Evolutionary conservation across 768 basidiomycete species (phyloP).

Genomic region (Termitomyces sp.): DNA sequence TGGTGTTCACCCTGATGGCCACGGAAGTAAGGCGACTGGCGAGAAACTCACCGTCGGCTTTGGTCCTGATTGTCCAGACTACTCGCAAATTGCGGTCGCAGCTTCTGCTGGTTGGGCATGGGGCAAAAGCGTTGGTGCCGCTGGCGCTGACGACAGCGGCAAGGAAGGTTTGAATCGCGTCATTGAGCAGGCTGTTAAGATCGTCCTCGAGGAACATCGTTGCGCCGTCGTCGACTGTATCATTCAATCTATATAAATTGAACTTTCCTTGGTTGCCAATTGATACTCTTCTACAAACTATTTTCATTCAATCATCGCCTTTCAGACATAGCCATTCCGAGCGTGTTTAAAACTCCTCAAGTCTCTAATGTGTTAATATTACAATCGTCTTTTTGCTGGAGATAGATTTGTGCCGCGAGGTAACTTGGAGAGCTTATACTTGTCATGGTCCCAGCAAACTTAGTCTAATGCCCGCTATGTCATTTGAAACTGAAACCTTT

Average conservation of each 20-base stretch:
- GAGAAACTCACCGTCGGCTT: slow-evolving; percentile 58
- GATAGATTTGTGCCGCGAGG: no score
- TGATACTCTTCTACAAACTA: not conserved
- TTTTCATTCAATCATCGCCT: no score
- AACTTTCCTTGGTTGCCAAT: not conserved
- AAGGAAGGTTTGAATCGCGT: slow-evolving; percentile 25
- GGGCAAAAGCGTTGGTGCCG: slow-evolving; percentile 33
- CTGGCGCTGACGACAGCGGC: slow-evolving; percentile 14
- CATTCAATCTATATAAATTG: slow-evolving; percentile 29
- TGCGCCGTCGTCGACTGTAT: slow-evolving; percentile 66
- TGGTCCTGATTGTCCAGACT: slow-evolving; percentile 58
- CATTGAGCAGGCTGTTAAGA: slow-evolving; percentile 45
- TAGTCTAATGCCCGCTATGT: no score
- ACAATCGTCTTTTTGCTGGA: no score
- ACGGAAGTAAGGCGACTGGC: slow-evolving; percentile 42
- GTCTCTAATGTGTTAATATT: no score
- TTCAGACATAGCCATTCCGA: not conserved
- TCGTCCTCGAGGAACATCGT: slow-evolving; percentile 52
- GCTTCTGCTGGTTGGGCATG: slow-evolving; percentile 69
- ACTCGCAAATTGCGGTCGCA: slow-evolving; percentile 56
- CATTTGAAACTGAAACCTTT: no score
- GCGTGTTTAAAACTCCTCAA: not conserved
- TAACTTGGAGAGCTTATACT: no score
- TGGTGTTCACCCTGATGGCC: slow-evolving; percentile 54
- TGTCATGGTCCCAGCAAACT: no score